Evolutionary conservation across 2,329 filamentous ascomycete species (phyloP), one percentile per base, ranked within the genome.

Genomic region (Phaeosphaeria sp.): DNA sequence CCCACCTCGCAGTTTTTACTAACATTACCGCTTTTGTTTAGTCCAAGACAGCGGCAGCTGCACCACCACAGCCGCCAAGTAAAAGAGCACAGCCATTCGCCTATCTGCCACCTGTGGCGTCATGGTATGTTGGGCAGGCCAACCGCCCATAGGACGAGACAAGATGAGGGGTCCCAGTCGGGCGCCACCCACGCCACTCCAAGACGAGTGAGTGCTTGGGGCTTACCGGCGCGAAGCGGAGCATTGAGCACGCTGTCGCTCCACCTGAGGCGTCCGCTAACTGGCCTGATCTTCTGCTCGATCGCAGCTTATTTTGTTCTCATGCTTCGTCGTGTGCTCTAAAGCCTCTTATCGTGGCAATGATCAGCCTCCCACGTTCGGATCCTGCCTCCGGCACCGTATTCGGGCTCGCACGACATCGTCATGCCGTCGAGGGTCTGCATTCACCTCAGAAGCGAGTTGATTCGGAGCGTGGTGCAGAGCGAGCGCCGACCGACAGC

Each of bases 181-280:
- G 59, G 65, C 68, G 70, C 72, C 72, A 73, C 68, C 68, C 67
- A 70, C 68, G 68, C 68, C 71, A 73, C 67, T 68, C 62, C 65
- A 68, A 67, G 62, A 61, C 60, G 54, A 61, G 53, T 56, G 18
- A 30, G 62, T 59, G 57, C 57, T 61, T 66, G 60, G 53, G 56
- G 49, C 47, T 57, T 53, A 59, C 59, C 51, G 58, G 56, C 56
- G 56, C 63, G 57, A 60, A 59, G 62, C 59, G 61, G 64, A 68
- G 61, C 60, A 52, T 63, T 61, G 49, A 56, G 56, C 54, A 63
- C 55, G 57, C 57, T 62, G 53, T 57, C 54, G 47, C 57, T 49
- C 56, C 55, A 55, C 40, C 51, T 36, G 49, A 63, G 53, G 58
- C 61, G 57, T 59, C 56, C 59, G 55, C 53, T 57, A 43, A 57